phyloP scores from a whole-genome alignment of 768 basidiomycete genomes.

The Boletus subcaerulescens region DNA sequence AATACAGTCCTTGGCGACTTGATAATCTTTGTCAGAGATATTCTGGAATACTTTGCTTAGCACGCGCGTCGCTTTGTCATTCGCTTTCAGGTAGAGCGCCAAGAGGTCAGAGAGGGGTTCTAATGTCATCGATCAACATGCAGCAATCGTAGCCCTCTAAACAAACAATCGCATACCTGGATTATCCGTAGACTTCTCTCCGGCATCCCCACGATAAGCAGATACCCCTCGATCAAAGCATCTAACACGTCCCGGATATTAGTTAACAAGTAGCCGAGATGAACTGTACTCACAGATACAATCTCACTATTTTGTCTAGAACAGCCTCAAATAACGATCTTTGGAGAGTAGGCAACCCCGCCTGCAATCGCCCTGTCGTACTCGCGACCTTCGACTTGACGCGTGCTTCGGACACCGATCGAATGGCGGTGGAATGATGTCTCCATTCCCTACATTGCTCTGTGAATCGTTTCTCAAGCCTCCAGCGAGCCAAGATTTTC shows the following conservation, averaged over 20 bases:
- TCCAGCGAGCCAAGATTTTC: constrained; percentile 24
- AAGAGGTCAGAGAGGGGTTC: constrained; percentile 13
- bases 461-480: constrained; percentile 28
- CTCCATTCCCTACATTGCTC: constrained; percentile 24
- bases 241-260: background rate
- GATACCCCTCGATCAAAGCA: constrained; percentile 18
- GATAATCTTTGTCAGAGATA: constrained; percentile 13
- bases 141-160: too few relatives aligned
- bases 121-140: background rate
- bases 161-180: constrained; percentile 2
- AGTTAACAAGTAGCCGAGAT: background rate
- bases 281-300: constrained; percentile 25
- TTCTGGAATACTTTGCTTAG: background rate
- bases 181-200: background rate
- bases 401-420: background rate
- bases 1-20: constrained; percentile 13
- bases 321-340: constrained; percentile 24
- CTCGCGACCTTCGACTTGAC: background rate
- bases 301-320: constrained; percentile 16
- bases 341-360: constrained; percentile 4
- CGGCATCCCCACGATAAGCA: background rate
- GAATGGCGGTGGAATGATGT: constrained; percentile 5
- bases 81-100: constrained; percentile 14
- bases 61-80: background rate
- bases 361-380: background rate